These are phyloP conservation scores for Mucor piriformis DNA, from an alignment of 371 early-diverging fungal genomes.

Conservation along the genomic window DNA sequence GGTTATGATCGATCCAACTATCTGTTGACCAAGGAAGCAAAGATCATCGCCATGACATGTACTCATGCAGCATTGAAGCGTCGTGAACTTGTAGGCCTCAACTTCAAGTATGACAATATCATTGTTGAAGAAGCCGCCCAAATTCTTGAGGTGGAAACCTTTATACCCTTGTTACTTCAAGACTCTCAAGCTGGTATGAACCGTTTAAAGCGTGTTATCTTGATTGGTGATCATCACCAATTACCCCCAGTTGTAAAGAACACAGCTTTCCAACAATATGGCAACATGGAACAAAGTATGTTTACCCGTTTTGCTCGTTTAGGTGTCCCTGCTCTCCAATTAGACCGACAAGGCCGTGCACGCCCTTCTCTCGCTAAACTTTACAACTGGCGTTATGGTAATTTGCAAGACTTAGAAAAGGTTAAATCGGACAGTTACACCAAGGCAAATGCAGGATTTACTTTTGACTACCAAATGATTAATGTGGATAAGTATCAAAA, in stretches of 20 bases:
- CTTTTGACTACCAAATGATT: slow-evolving; percentile 81
- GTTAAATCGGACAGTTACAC: slow-evolving; percentile 47
- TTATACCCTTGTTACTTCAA: slow-evolving; percentile 91
- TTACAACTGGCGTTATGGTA: slow-evolving; percentile 82
- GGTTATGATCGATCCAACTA: slow-evolving; percentile 87
- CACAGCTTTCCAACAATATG: slow-evolving; percentile 78
- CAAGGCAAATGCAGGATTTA: slow-evolving; percentile 84
- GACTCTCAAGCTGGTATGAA: slow-evolving; percentile 60
- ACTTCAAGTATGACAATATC: slow-evolving; percentile 93
- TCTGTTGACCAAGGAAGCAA: slow-evolving; percentile 91
- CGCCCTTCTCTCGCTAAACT: slow-evolving; percentile 80
- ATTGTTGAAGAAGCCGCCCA: slow-evolving; percentile 99
- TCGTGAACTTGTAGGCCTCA: slow-evolving; percentile 78
- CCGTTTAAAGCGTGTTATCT: slow-evolving; percentile 82
- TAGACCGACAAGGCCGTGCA: slow-evolving; percentile 89
- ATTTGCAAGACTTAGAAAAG: slow-evolving; percentile 64
- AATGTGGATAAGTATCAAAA: slow-evolving; percentile 78
- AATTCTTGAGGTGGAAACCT: slow-evolving; percentile 94
- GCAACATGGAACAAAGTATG: slow-evolving; percentile 91
- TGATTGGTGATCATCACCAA: slow-evolving; percentile 98
- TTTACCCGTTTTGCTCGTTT: slow-evolving; percentile 89
- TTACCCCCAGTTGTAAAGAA: slow-evolving; percentile 93
- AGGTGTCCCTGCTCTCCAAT: slow-evolving; percentile 83
- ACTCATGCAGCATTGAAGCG: slow-evolving; percentile 93
- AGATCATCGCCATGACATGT: slow-evolving; percentile 95